Evolutionary conservation across 225 moss, liverwort and hornwort genomes (phyloP), one percentile per base, ranked within the genome.

Genomic region (Polytrichum formosum): DNA sequence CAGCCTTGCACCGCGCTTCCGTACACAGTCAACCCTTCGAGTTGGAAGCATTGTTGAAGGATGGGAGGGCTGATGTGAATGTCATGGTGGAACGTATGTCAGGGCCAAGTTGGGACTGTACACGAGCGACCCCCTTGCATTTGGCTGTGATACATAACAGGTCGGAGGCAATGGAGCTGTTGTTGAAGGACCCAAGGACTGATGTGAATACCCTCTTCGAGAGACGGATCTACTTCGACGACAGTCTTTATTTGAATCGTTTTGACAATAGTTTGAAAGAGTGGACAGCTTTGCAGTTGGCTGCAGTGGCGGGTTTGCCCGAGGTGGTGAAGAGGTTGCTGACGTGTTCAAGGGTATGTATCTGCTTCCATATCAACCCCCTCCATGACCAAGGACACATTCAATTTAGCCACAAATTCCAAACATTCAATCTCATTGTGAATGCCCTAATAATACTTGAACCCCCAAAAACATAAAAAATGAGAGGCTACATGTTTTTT

Each of bases 181-280:
- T 58, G n/a, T 58, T 58, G 21, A 0, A 6, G 21, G 21, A 58
- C 58, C 58, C 58, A 58, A 58, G 21, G 4, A 58, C 58, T 20
- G 21, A 58, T 58, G 58, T 58, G 20, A 58, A 58, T 58, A 21
- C 58, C 20, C 21, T n/a, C 6, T 7, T 58, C 6, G 16, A 46
- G 0, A 0, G n/a, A n/a, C n/a, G n/a, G 1, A 58, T 58, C 58
- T 0, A 6, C 7, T 20, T 58, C 0, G 58, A 22, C 22, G 8
- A 8, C 5, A 21, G 8, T 4, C 6, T 20, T 2, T 0, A 13
- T 2, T 3, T 37, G 0, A 9, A 2, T 9, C 2, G 2, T 5
- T 29, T 0, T 29, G 0, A 26, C 0, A 0, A 29, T 29, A 0
- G 2, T 9, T 35, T 46, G 46, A 0, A 0, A 0, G 0, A 0